Evolutionary conservation across 1,284 basidiomycete species (phyloP).

Genomic region (Hemileccinum hortonii): DNA sequence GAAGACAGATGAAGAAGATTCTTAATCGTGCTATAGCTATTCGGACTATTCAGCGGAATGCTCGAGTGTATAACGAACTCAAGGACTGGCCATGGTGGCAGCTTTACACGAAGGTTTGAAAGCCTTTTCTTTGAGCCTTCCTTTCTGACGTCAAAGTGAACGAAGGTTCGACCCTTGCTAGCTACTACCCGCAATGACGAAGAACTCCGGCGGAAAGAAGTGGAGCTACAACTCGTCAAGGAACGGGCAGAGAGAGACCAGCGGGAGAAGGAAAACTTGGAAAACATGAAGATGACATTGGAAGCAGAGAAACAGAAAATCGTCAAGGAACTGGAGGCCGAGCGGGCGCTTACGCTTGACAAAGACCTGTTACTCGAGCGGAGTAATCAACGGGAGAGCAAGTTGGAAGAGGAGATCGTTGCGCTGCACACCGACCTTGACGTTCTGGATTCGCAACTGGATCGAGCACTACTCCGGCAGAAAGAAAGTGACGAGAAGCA

Average conservation of each 20-base stretch:
- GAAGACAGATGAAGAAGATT: conserved; percentile 93
- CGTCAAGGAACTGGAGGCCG: conserved; percentile 80
- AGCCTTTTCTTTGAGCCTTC: background rate
- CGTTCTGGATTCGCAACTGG: conserved; percentile 82
- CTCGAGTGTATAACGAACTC: conserved; percentile 85
- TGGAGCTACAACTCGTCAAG: conserved; percentile 78
- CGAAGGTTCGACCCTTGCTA: conserved; percentile 83
- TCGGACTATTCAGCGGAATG: conserved; percentile 92
- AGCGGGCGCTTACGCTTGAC: conserved; percentile 77
- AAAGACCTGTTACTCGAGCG: conserved; percentile 86
- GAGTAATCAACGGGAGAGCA: conserved; percentile 80
- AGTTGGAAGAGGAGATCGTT: conserved; percentile 83
- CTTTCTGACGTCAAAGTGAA: conserved; percentile 6
- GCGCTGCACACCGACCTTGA: conserved; percentile 84
- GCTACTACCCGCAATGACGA: conserved; percentile 93
- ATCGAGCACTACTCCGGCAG: conserved; percentile 73
- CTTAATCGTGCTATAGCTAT: conserved; percentile 91
- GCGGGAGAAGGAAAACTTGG: conserved; percentile 74
- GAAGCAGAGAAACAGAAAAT: conserved; percentile 82
- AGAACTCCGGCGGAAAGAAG: conserved; percentile 86
- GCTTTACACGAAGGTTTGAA: conserved; percentile 82
- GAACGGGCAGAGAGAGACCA: conserved; percentile 87
- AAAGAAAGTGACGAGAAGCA: conserved; percentile 80
- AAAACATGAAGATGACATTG: conserved; percentile 75
- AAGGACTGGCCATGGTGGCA: conserved; percentile 99